A percentile compares a stretch with the other conserved stretches of the same genome.
These are phyloP conservation scores for Vitis hybrid DNA, from an alignment of 177 flowering plant genomes.

Conservation along the genomic window DNA sequence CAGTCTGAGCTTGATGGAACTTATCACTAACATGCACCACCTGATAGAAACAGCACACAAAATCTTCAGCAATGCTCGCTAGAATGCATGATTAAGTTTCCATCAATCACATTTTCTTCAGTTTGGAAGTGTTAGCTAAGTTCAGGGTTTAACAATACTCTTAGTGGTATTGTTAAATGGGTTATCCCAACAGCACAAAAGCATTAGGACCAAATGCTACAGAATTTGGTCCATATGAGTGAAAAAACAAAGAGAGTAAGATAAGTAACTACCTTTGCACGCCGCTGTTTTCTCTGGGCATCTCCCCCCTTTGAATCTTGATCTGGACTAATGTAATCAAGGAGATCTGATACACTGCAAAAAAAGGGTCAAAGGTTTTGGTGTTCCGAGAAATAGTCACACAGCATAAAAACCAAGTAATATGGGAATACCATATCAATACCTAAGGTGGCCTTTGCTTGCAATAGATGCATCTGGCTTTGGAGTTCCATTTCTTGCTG, in stretches of 20 bases:
- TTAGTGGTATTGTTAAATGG: background rate
- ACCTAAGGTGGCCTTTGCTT: conserved; percentile 65
- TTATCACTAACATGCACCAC: conserved; percentile 45
- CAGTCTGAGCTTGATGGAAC: conserved; percentile 24
- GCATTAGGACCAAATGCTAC: background rate
- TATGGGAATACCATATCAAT: conserved; percentile 42
- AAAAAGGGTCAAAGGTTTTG: conserved; percentile 27
- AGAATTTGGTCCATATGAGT: background rate
- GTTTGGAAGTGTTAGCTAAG: too few relatives aligned
- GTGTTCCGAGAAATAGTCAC: conserved; percentile 5
- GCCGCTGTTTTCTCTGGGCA: conserved; percentile 58
- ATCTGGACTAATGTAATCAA: conserved; percentile 81
- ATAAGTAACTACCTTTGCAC: conserved; percentile 56
- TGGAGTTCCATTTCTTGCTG: conserved; percentile 43
- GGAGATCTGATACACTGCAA: conserved; percentile 92
- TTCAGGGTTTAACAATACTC: background rate
- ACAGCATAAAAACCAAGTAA: conserved; percentile 24
- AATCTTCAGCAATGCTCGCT: background rate
- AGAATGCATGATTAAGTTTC: background rate
- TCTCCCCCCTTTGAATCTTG: conserved; percentile 54
- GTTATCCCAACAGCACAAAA: background rate
- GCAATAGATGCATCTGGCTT: conserved; percentile 49
- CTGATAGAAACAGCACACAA: conserved; percentile 26
- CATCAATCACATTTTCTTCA: background rate
- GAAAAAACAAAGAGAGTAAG: background rate